Evolutionary conservation across 352 stramenopile genomes (phyloP), one percentile per base, ranked within the genome.

Genomic region (Phytophthora meadii): DNA sequence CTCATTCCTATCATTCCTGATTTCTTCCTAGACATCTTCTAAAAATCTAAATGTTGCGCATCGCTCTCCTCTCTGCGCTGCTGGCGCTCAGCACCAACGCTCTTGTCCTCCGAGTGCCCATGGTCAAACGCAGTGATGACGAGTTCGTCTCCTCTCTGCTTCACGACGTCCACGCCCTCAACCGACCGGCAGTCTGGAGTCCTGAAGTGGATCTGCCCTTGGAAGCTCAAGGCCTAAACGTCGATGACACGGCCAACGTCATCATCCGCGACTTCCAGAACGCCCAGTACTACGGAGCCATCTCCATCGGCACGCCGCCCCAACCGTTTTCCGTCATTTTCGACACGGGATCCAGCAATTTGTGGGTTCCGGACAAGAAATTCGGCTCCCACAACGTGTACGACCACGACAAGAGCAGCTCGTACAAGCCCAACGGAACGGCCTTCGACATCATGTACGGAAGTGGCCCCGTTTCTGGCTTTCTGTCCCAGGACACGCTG

Each of bases 401-500:
- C 72, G 82, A 98, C 72, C 88, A 97, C 70, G 56, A 72, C 41
- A 79, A 87, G 48, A 98, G 90, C 28, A 83, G 63, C 15, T 83
- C 83, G 7, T 98, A 98, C 78, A 87, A 93, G 49, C 54, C 79
- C 9, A 98, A 99, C 64, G 96, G 95, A 40, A 90, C 86, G 9
- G 74, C 88, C 19, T 99, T 99, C 70, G 75, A 94, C 58, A 99
- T 99, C 68, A 92, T 96, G 78, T 99, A 99, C 75, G 96, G 96
- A 28, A 96, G 79, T 34, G 97, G 97, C 0, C 87, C 93, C 27
- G 95, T 99, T 4, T 88, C 77, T 5, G 96, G 97, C 39, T 97
- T 88, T 64, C 84, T 98, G 54, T 98, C 87, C 8, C 89, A 98
- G 63, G 90, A 99, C 65, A 72, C 24, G 15, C 65, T 97, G 15